Base-by-base conservation (phyloP, 2,329 filamentous ascomycete species). In the Penicillium sp. region DNA sequence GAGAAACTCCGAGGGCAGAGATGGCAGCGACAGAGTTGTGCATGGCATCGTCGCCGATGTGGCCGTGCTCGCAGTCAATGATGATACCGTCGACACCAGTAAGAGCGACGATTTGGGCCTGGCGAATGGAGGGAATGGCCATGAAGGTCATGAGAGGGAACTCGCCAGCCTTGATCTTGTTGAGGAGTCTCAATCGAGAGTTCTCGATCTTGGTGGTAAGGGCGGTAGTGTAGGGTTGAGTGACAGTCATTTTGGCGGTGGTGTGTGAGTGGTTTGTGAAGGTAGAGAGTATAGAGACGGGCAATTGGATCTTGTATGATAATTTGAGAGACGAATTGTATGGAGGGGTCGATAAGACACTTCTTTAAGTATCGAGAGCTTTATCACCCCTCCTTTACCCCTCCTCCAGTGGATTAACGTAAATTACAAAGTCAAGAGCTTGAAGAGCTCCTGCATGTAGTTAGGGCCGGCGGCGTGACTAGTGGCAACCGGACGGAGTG, bases 61-160 rank as follows among this genome's bases (percentile, higher is more conserved):
- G 62, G 3, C 66, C 66, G 21, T 69, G 65, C 32, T 69, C 66
- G 27, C 60, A 64, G 45, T 64, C 82, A 69, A 88, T 76, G 9
- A 90, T 82, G 80, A 86, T 89, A n/a, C 62, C 64, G 66, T 89
- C 86, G 1, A 86, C 79, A 1, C 85, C 86, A 2, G 80, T 81
- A n/a, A 84, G 76, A 1, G 87, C 86, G 45, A 90, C 74, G 16
- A 82, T 76, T 54, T 82, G 80, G 32, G 80, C 79, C 55, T 71
- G 67, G 39, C 80, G 75, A 0, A 80, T 69, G 0, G 77, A 79
- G 2, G 77, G 77, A 9, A 82, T 69, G 27, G 74, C 79, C 64
- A 81, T 68, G 61, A 82, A 82, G 4, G 79, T 81, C 76, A 80
- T 75, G 3, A 81, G 53, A 0, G 78, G 78, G 53, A 68, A 76